phyloP scores from a whole-genome alignment of 805 yeast genomes.

The Nakazawaea molendinolei region DNA sequence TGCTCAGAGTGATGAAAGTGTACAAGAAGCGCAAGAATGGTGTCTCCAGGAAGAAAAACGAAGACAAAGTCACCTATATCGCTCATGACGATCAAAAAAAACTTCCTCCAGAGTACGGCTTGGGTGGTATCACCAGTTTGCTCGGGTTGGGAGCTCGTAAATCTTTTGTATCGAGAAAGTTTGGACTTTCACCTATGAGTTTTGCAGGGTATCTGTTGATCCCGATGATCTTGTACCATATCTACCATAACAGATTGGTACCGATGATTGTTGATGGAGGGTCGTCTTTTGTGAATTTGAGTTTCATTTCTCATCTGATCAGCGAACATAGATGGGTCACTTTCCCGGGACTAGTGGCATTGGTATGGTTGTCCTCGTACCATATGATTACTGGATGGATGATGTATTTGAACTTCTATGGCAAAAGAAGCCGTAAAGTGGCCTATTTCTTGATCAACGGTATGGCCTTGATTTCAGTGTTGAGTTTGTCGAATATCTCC shows the following conservation, averaged over 20 bases:
- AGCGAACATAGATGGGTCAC: constrained; percentile 22
- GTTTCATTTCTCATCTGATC: constrained; percentile 38
- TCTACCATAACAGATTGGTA: constrained; percentile 35
- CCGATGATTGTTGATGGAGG: constrained; percentile 62
- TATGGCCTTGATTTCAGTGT: constrained; percentile 28
- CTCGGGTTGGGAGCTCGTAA: constrained; percentile 48
- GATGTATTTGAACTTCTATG: constrained; percentile 35
- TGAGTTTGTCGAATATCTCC: constrained; percentile 26
- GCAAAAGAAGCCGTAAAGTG: constrained; percentile 31
- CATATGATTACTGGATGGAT: constrained; percentile 51
- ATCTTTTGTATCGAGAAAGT: constrained; percentile 33
- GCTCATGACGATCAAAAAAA: constrained; percentile 11
- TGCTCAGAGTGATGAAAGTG: constrained; percentile 32
- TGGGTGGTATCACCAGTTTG: constrained; percentile 55
- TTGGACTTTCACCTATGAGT: constrained; percentile 51
- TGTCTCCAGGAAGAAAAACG: constrained; percentile 17
- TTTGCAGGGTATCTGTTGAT: constrained; percentile 53
- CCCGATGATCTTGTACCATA: constrained; percentile 40
- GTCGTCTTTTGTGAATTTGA: constrained; percentile 46
- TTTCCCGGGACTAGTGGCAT: constrained; percentile 24
- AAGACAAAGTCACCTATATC: constrained; percentile 7
- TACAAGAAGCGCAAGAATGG: constrained; percentile 21
- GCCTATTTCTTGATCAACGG: constrained; percentile 37
- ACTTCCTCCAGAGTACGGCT: constrained; percentile 41
- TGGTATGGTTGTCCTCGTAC: constrained; percentile 37